These are phyloP conservation scores for Eimeria maxima DNA, from an alignment of 169 alveolate genomes.

Conservation along the genomic window DNA sequence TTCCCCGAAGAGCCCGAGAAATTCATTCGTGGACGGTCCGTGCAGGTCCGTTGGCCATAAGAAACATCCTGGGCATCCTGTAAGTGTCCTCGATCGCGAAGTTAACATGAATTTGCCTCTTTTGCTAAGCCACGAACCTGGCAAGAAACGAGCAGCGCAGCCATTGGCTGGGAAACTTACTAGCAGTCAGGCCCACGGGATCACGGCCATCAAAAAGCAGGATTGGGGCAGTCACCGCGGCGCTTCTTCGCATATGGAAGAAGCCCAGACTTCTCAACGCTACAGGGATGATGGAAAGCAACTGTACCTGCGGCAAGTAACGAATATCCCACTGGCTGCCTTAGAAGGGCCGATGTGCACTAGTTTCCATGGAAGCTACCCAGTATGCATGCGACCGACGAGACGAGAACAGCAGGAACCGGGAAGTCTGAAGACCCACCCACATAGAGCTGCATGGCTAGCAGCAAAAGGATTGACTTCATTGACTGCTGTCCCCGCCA, in stretches of 20 bases:
- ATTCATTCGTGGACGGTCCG: not conserved
- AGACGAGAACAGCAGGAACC: constrained; percentile 8
- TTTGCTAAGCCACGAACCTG: not conserved
- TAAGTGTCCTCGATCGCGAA: not conserved
- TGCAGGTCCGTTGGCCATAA: not conserved
- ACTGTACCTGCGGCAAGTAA: not conserved
- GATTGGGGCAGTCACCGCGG: not conserved
- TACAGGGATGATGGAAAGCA: not conserved
- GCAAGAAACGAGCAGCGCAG: not conserved
- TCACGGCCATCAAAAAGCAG: not conserved
- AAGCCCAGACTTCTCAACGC: not conserved
- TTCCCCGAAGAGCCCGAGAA: not conserved
- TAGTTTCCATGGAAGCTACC: not conserved
- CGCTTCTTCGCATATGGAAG: not conserved
- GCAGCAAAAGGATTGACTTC: not conserved
- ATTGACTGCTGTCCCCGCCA: not conserved
- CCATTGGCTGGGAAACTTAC: not conserved
- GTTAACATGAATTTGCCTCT: not conserved
- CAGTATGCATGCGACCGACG: constrained; percentile 6
- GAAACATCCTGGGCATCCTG: not conserved
- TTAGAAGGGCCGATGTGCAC: constrained; percentile 14
- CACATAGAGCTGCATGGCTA: constrained; percentile 35
- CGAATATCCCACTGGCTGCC: not conserved
- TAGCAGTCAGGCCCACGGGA: not conserved
- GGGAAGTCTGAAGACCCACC: constrained; percentile 17